These are phyloP conservation scores for Leucoagaricus sp. DNA, from an alignment of 1,284 basidiomycete species.

Conservation along the genomic window DNA sequence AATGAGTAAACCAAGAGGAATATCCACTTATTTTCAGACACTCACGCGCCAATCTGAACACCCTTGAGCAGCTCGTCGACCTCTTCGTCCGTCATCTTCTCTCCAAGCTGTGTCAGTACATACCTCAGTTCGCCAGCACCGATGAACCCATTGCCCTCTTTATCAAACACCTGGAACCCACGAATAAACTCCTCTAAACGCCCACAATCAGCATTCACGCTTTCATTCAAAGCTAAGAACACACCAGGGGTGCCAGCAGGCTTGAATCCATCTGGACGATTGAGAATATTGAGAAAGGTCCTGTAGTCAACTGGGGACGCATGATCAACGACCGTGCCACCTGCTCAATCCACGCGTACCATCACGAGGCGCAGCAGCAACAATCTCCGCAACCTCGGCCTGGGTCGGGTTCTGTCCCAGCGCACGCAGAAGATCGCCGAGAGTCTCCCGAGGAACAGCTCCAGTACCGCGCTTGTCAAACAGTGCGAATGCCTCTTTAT, in stretches of 20 bases:
- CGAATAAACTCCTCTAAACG: constrained; percentile 94
- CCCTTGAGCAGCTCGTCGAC: constrained; percentile 98
- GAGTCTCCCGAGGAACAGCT: constrained; percentile 81
- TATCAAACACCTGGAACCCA: constrained; percentile 99
- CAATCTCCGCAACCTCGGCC: constrained; percentile 89
- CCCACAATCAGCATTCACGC: not conserved
- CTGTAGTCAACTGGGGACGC: constrained; percentile 80
- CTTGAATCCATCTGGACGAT: constrained; percentile 96
- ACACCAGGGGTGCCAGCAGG: constrained; percentile 89
- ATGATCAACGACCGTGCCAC: not conserved
- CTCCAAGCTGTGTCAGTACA: constrained; percentile 93
- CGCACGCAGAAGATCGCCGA: constrained; percentile 95
- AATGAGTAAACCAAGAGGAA: constrained; percentile 22
- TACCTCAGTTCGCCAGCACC: constrained; percentile 92
- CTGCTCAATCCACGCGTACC: constrained; percentile 40
- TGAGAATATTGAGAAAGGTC: constrained; percentile 88
- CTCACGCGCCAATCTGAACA: constrained; percentile 83
- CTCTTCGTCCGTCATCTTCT: constrained; percentile 98
- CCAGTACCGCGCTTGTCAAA: constrained; percentile 98
- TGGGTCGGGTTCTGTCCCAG: constrained; percentile 99
- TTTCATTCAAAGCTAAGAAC: constrained; percentile 24
- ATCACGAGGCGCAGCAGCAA: constrained; percentile 72
- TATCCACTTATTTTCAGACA: constrained; percentile 7
- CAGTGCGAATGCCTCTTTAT: constrained; percentile 96
- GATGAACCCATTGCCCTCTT: constrained; percentile 96